phyloP scores from a whole-genome alignment of 306 rosid genomes.

The Crotalaria pallida region DNA sequence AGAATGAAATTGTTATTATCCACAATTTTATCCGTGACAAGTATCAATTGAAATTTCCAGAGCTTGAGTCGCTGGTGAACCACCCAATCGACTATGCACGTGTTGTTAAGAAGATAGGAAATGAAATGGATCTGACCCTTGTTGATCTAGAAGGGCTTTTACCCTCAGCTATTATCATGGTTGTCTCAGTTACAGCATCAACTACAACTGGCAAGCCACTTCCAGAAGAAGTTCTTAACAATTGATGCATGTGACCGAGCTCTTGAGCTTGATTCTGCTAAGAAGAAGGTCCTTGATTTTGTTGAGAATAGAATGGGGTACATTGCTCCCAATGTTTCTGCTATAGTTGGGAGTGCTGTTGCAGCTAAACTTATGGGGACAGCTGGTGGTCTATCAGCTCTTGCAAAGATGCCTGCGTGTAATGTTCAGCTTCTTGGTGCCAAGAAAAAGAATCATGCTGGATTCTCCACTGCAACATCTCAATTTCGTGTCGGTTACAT shows the following conservation, averaged over 20 bases:
- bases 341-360: conserved; percentile 88
- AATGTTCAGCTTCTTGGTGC: conserved; percentile 99
- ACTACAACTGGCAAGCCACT: conserved; percentile 98
- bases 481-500: conserved; percentile 88
- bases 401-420: conserved; percentile 98
- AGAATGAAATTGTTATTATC: conserved; percentile 82
- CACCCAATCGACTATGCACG: conserved; percentile 96
- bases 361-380: conserved; percentile 98
- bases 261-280: conserved; percentile 76
- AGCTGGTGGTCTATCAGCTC: conserved; percentile 74
- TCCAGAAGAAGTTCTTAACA: conserved; percentile 76
- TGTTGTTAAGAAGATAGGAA: conserved; percentile 94
- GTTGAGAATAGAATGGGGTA: conserved; percentile 99
- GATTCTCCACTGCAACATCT: conserved; percentile 90
- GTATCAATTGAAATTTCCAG: conserved; percentile 87
- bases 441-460: conserved; percentile 86
- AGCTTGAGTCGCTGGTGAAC: conserved; percentile 90
- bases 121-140: conserved; percentile 86
- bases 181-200: conserved; percentile 94
- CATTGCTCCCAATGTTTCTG: conserved; percentile 92
- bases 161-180: conserved; percentile 93
- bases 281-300: conserved; percentile 88
- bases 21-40: conserved; percentile 94
- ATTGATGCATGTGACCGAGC: conserved; percentile 94
- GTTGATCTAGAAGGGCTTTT: conserved; percentile 94